A percentile compares a stretch with the other conserved stretches of the same genome.
Conservation (phyloP, 805 yeast species). For the Candida sanyiensis region DNA sequence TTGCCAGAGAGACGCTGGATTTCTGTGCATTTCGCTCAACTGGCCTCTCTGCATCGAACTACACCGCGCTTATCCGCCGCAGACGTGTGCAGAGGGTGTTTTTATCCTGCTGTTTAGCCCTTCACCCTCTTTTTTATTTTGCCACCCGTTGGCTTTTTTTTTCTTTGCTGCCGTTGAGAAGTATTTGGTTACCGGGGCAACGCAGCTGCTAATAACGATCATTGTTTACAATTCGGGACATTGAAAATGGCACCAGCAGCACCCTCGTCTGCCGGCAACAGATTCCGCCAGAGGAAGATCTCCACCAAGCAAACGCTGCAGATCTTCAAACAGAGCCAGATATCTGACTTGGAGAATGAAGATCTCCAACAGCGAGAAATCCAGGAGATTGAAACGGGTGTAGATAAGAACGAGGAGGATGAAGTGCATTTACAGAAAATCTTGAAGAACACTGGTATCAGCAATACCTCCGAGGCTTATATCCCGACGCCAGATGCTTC, state of each 20-base stretch:
- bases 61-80: not conserved
- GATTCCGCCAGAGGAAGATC: constrained; percentile 92
- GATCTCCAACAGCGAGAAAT: constrained; percentile 74
- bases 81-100: not conserved
- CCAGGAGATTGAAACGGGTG: constrained; percentile 93
- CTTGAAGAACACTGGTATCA: constrained; percentile 70
- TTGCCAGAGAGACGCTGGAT: not conserved
- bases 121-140: constrained; percentile 1
- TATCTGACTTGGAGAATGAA: constrained; percentile 74
- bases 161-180: not conserved
- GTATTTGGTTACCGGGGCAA: constrained; percentile 1
- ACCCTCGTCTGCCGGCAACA: constrained; percentile 24
- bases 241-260: constrained; percentile 17
- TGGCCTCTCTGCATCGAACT: not conserved
- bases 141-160: constrained; percentile 5
- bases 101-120: not conserved
- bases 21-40: constrained; percentile 1
- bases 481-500: constrained; percentile 98
- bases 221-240: no score
- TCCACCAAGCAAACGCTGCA: constrained; percentile 84
- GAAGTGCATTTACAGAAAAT: constrained; percentile 94
- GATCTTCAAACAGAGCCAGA: constrained; percentile 69
- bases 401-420: constrained; percentile 94
- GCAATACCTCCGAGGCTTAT: constrained; percentile 47
- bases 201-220: no score